A percentile compares a stretch with the other conserved stretches of the same genome.
Conservation (phyloP, 2,329 filamentous ascomycete genomes). For the Simplicillium aogashimaense region DNA sequence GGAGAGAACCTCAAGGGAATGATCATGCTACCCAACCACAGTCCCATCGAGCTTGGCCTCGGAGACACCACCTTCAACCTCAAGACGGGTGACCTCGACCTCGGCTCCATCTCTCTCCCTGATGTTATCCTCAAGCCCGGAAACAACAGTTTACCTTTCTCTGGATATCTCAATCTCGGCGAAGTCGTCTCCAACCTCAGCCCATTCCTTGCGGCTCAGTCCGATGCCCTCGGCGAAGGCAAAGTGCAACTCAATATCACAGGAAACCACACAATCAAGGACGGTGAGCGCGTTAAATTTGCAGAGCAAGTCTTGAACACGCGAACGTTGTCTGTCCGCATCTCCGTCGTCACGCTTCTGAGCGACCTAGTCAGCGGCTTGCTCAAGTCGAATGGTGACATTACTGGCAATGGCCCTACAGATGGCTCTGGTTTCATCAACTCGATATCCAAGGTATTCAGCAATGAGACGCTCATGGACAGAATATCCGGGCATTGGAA, state of each 20-base stretch:
- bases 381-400: constrained; percentile 5
- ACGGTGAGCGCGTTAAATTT: constrained; percentile 31
- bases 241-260: constrained; percentile 29
- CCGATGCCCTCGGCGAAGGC: constrained; percentile 23
- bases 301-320: constrained; percentile 32
- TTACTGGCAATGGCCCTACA: constrained; percentile 1
- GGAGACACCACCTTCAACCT: constrained; percentile 37
- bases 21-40: constrained; percentile 33
- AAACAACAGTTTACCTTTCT: constrained; percentile 30
- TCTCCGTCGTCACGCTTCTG: constrained; percentile 27
- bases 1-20: constrained; percentile 31
- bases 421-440: constrained; percentile 4
- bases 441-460: background rate
- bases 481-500: no score
- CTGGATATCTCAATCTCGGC: constrained; percentile 29
- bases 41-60: constrained; percentile 29
- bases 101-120: constrained; percentile 27
- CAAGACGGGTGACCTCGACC: constrained; percentile 23
- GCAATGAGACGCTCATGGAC: no score
- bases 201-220: constrained; percentile 26
- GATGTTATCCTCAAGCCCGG: constrained; percentile 29
- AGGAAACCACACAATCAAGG: constrained; percentile 29
- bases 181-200: constrained; percentile 29
- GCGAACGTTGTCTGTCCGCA: constrained; percentile 21
- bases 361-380: constrained; percentile 26